Conservation (phyloP, 2,329 filamentous ascomycete species). For the Rutstroemia sp. region DNA sequence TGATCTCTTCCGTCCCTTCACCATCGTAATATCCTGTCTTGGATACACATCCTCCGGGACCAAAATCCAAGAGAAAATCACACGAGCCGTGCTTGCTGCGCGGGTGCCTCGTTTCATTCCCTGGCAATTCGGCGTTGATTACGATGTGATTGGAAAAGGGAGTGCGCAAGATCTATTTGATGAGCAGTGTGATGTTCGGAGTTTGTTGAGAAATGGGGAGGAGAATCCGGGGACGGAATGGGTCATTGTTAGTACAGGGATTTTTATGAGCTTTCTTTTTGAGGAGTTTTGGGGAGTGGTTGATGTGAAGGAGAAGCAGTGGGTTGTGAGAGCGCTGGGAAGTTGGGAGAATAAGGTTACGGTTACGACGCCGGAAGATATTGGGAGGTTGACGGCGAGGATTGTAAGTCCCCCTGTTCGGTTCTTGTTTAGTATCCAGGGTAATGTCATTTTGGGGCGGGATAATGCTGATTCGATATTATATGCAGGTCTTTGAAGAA, state of each 20-base stretch:
- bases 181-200: slow-evolving; percentile 55
- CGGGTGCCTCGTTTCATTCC: slow-evolving; percentile 50
- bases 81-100: slow-evolving; percentile 45
- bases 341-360: slow-evolving; percentile 56
- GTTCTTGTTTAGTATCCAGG: too few species aligned
- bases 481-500: slow-evolving; percentile 29
- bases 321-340: slow-evolving; percentile 48
- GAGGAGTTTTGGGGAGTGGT: slow-evolving; percentile 55
- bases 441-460: too few species aligned
- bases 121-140: slow-evolving; percentile 71
- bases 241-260: slow-evolving; percentile 59
- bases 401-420: background rate
- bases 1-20: slow-evolving; percentile 38
- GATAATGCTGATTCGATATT: background rate
- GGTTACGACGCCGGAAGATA: slow-evolving; percentile 55
- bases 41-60: slow-evolving; percentile 48
- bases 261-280: slow-evolving; percentile 63
- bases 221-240: slow-evolving; percentile 43
- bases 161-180: slow-evolving; percentile 59
- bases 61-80: slow-evolving; percentile 51
- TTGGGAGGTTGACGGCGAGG: slow-evolving; percentile 46
- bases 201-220: slow-evolving; percentile 34
- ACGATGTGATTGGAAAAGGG: slow-evolving; percentile 53
- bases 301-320: slow-evolving; percentile 35
- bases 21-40: slow-evolving; percentile 51